These are phyloP conservation scores for Apophysomyces ossiformis DNA, from an alignment of 371 early-diverging fungal genomes.

Conservation along the genomic window DNA sequence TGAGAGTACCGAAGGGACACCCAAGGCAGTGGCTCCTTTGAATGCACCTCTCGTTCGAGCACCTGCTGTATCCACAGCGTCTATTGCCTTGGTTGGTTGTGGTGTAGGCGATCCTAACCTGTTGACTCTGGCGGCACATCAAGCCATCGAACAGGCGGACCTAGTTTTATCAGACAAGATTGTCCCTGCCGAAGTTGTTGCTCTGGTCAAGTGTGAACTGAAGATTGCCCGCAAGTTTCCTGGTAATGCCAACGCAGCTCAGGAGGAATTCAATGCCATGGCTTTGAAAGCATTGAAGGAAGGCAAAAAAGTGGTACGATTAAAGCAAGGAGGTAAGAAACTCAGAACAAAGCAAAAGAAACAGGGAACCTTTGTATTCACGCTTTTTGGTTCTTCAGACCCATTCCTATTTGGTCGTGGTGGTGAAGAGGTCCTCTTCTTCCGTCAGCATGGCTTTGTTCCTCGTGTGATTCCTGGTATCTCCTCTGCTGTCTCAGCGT, in stretches of 20 bases:
- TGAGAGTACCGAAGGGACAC: constrained; percentile 31
- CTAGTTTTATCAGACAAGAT: constrained; percentile 86
- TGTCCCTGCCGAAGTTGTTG: constrained; percentile 74
- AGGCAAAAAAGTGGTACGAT: constrained; percentile 79
- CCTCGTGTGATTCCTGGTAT: constrained; percentile 85
- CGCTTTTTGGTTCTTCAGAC: constrained; percentile 47
- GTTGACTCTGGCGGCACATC: constrained; percentile 78
- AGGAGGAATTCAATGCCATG: constrained; percentile 76
- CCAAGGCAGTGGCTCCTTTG: constrained; percentile 14
- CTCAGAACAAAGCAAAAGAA: not conserved
- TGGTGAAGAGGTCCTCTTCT: constrained; percentile 86
- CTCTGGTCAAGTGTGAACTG: constrained; percentile 51
- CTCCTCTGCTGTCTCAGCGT: constrained; percentile 78
- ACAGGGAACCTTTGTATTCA: not conserved
- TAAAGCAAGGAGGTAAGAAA: constrained; percentile 77
- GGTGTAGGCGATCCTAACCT: constrained; percentile 88
- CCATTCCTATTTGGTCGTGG: constrained; percentile 94
- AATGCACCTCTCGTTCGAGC: constrained; percentile 7
- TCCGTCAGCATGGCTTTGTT: constrained; percentile 66
- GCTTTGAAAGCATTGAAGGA: constrained; percentile 65
- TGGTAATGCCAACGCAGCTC: constrained; percentile 82
- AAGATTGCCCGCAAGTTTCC: constrained; percentile 46
- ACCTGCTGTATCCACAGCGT: constrained; percentile 10
- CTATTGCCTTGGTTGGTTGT: constrained; percentile 80
- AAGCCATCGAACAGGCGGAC: constrained; percentile 74